Percentiles rank a stretch among this genome's conserved stretches.
phyloP scores from a whole-genome alignment of 177 flowering plant genomes.

The Vitis hybrid region DNA sequence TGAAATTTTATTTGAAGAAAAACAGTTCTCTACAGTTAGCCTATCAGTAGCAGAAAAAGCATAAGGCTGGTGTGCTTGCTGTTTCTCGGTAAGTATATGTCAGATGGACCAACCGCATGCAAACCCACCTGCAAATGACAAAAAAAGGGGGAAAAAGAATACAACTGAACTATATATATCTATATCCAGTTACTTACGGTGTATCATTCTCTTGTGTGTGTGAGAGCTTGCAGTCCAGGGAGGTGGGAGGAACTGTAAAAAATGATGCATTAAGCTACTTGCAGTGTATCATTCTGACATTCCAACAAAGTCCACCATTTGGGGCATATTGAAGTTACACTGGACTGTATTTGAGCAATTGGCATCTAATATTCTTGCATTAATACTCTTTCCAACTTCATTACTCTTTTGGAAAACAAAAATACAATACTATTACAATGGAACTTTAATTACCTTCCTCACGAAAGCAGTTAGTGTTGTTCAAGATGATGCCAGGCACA shows the following conservation, averaged over 20 bases:
- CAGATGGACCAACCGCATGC: conserved; percentile 23
- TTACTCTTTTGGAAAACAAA: neutral
- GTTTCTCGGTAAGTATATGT: neutral
- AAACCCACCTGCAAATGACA: conserved; percentile 19
- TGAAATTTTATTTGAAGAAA: neutral
- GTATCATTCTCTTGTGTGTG: too few species aligned
- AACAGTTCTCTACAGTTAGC: too few species aligned
- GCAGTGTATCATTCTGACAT: neutral
- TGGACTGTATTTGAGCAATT: neutral
- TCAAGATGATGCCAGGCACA: conserved; percentile 50
- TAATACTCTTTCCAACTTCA: neutral
- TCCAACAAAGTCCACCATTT: neutral
- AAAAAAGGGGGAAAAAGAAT: neutral
- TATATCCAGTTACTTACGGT: too few species aligned
- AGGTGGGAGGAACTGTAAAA: neutral
- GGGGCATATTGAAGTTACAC: neutral
- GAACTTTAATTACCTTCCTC: neutral
- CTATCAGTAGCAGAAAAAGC: conserved; percentile 1
- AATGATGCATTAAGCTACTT: neutral
- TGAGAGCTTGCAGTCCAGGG: neutral
- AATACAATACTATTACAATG: neutral
- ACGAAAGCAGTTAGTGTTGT: neutral
- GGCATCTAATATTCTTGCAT: neutral
- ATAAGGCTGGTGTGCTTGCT: neutral
- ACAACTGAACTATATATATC: too few species aligned